A percentile compares a stretch with the other conserved stretches of the same genome.
Evolutionary conservation across 306 rosid species (phyloP).

Genomic region (Trichosanthes cucumerina): DNA sequence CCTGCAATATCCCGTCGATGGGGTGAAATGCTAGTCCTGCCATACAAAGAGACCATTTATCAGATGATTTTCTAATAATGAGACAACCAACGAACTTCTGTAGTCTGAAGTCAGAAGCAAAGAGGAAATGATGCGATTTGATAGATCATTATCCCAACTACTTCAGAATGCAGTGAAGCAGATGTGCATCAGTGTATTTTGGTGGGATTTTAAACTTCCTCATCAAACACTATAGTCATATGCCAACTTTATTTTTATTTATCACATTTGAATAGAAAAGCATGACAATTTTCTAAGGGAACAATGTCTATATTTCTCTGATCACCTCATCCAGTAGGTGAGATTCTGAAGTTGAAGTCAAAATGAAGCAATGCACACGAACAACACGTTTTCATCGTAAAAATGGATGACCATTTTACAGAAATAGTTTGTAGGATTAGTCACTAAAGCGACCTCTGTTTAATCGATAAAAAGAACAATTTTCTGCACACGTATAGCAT

Average conservation of each 20-base stretch:
- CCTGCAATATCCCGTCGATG: constrained; percentile 87
- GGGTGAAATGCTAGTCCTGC: constrained; percentile 98
- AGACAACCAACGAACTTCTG: neutral
- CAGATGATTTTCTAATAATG: neutral
- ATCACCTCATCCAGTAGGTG: neutral
- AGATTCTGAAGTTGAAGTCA: neutral
- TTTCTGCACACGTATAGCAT: neutral
- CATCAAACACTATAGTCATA: neutral
- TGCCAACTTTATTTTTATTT: neutral
- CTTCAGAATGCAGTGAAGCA: neutral
- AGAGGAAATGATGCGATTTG: neutral
- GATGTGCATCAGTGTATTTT: neutral
- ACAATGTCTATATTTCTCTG: neutral
- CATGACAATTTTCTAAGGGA: neutral
- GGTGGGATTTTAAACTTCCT: neutral
- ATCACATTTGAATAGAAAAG: neutral
- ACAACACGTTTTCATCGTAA: neutral
- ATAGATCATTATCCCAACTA: neutral
- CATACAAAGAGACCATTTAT: neutral
- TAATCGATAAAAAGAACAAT: neutral
- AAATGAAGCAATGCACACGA: neutral
- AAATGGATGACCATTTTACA: neutral
- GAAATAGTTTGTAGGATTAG: neutral
- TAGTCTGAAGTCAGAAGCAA: neutral
- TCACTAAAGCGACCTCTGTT: neutral